Conservation (phyloP, 1,284 basidiomycete genomes). For the Rhodotorula sp. region DNA sequence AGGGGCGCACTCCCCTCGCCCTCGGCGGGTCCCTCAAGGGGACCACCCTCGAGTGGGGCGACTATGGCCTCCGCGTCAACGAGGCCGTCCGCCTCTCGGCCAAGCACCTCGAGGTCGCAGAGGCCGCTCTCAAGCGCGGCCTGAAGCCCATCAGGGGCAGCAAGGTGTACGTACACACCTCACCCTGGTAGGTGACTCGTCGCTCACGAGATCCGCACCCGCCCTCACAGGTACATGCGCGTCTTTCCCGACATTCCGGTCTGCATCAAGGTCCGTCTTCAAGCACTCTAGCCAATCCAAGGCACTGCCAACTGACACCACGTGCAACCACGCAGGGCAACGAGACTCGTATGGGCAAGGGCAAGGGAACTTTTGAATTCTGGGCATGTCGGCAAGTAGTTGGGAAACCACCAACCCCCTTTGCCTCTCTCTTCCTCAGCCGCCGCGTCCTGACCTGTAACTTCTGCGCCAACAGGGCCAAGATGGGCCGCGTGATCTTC, state of each 20-base stretch:
- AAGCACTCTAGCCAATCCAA: rapidly evolving
- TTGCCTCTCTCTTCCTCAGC: background rate
- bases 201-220: background rate
- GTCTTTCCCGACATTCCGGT: slow-evolving; percentile 97
- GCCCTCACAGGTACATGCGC: slow-evolving; percentile 60
- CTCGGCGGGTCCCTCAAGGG: slow-evolving; percentile 87
- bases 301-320: background rate
- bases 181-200: background rate
- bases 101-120: slow-evolving; percentile 82
- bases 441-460: background rate
- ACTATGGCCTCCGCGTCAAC: slow-evolving; percentile 87
- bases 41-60: slow-evolving; percentile 86
- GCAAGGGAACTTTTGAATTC: slow-evolving; percentile 95
- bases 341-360: slow-evolving; percentile 99
- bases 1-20: slow-evolving; percentile 45
- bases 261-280: slow-evolving; percentile 76
- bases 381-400: slow-evolving; percentile 83
- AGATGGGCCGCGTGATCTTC: slow-evolving; percentile 88
- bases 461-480: slow-evolving; percentile 60
- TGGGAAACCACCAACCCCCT: background rate
- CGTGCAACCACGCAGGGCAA: slow-evolving; percentile 65
- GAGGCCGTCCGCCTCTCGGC: slow-evolving; percentile 82
- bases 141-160: slow-evolving; percentile 88
- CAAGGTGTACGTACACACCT: slow-evolving; percentile 57
- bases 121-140: slow-evolving; percentile 86